Evolutionary conservation across 2,329 filamentous ascomycete species (phyloP), one percentile per base, ranked within the genome.

Genomic region (Cladosporium sp.): DNA sequence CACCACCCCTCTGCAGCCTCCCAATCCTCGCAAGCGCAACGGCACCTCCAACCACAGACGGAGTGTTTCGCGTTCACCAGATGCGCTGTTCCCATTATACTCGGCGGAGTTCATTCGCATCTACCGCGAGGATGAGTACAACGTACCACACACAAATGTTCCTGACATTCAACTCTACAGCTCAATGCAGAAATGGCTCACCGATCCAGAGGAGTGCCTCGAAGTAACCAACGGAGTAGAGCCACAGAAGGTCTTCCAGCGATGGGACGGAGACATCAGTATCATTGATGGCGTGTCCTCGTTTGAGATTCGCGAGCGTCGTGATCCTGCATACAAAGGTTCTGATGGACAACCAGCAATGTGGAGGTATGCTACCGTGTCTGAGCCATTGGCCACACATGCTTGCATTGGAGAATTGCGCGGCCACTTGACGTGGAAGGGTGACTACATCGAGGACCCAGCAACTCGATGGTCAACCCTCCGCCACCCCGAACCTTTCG

Each of bases 41-140:
- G 77, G 64, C 67, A 84, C 73, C 60, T 78, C 67, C 60, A 73
- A 59, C 76, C 85, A 68, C 75, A 83, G 67, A 69, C 83, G 78
- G 22, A 95, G 90, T 66, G 86, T 89, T 42, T 86, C 85, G 16
- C 92, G 86, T 47, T 85, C 85, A 52, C 84, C 86, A 27, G 64
- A 65, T 22, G 52, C 56, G 7, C 55, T 59, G 16, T 59, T 62
- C 33, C 59, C 60, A 18, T 46, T 57, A 18, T 68, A 67, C 54
- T 67, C 66, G 41, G 59, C 78, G 43, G 84, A 86, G 41, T 95
- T 95, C 61, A 74, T 88, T 57, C 80, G 84, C 22, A 75, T 90
- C 27, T 66, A 66, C 49, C 52, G 51, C 3, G 76, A 82, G 52
- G 69, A 78, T 66, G 66, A 76, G 35, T 72, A 69, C 47, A 43